Base-by-base conservation (phyloP, 257 asterid genomes). In the Solanum pinnatisectum region DNA sequence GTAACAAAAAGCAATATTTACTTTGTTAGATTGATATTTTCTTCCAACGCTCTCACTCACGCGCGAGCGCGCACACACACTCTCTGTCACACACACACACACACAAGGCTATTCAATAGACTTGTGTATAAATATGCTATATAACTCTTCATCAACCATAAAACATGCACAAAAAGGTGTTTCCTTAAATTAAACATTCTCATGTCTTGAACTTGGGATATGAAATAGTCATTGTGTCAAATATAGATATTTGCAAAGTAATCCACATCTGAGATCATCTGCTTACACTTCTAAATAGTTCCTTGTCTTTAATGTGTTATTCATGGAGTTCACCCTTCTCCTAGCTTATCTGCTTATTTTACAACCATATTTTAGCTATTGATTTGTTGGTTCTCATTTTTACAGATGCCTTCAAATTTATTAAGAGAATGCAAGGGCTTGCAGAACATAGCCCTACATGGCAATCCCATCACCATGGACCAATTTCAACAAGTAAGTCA, bases 401-500 rank as follows among this genome's bases (percentile, higher is more conserved):
- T 56, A 83, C 94, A 96, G 99, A 93, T 97, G 83, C 99, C 98
- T 88, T 90, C 93, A 84, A 95, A 91, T 90, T 87, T 97, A 84
- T 88, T 96, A 90, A 95, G 86, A 90, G 98, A 95, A 84, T 97
- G 98, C 96, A 94, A 91, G 90, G 89, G 97, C 86, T 92, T 97
- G 85, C 99, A 97, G 87, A 97, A 89, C 85, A 94, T 96, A 74
- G 94, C 98, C 83, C 96, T 97, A 84, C 99, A 97, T 89, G 94
- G 95, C 86, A 97, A 97, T 91, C 98, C 99, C 68, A 97, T 96
- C 84, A 94, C 98, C 8, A 95, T 96, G 99, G 98, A 96, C 90
- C 88, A 90, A 87, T 97, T 97, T 92, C 98, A 96, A 89, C 97
- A 94, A 98, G 98, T 96, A 81, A 74, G 36, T 78, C 68, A 23